Base-by-base conservation (phyloP, 1,139 yeast species). In the Candida sp. region DNA sequence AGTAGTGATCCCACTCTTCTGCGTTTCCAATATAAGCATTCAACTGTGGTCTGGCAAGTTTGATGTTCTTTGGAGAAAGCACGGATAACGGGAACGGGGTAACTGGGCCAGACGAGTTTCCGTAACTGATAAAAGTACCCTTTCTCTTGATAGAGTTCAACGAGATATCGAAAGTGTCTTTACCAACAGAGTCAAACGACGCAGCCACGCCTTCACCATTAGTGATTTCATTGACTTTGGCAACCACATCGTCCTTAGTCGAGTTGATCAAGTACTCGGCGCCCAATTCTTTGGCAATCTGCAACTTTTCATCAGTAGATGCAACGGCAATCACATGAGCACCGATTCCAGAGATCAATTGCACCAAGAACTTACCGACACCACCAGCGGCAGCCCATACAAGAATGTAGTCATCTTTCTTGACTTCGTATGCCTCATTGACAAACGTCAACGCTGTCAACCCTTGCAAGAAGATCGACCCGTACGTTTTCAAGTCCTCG, bases 371-470 rank as follows among this genome's bases (percentile, higher is more conserved):
- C 49, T 82, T 77, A 2, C 98, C 98, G 47, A 90, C 94, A 51
- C 98, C 97, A 47, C 98, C 98, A 7, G 97, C 97, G 17, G 97
- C 97, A 1, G 98, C 98, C 77, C 93, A 91, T 34, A 90, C 85
- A 49, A 92, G 75, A 40, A 88, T 80, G 58, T 69, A 79, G 54
- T 93, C 97, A 48, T 83, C 92, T 63, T 78, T 74, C 63, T 88
- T 64, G 34, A 91, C 89, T 3, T 73, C 63, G 65, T 89, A 84
- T 0, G 94, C 81, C 57, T 88, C 93, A 42, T 78, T 72, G 42
- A 83, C 70, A 53, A 92, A 83, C 0, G 94, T 80, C 58, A 88
- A 69, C 2, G 96, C 96, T 3, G 98, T 92, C 53, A 91, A 71
- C 1, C 92, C 96, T 66, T 90, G 96, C 39, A 90, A 58, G 42